A percentile compares a stretch with the other conserved stretches of the same genome.
Conservation (phyloP, 2,329 filamentous ascomycete species). For the Ophiostoma montium region DNA sequence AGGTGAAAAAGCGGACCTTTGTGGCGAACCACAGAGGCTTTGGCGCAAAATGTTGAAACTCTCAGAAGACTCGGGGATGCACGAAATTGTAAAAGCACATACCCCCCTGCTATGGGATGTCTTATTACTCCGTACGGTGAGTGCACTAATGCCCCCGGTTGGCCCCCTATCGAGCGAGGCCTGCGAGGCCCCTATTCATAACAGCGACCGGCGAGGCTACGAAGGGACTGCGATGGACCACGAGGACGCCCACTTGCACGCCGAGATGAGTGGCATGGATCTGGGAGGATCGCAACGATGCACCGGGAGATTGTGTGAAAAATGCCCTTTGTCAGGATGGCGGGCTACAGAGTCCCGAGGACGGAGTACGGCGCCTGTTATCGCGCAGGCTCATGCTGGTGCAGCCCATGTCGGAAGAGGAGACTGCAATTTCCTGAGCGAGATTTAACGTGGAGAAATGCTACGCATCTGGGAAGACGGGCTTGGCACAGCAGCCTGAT, state of each 20-base stretch:
- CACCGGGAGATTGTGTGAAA: too few species aligned
- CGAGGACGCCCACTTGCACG: too few species aligned
- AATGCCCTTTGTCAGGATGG: background rate
- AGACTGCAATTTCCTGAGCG: conserved; percentile 1
- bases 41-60: too few species aligned
- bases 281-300: too few species aligned
- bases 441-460: conserved; percentile 2
- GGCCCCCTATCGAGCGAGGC: background rate
- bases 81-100: background rate
- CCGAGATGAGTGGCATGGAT: too few species aligned
- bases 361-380: background rate
- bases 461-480: background rate
- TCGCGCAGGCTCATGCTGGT: background rate
- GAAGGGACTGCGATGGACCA: too few species aligned
- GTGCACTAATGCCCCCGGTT: background rate
- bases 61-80: too few species aligned
- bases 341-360: background rate
- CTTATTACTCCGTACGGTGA: background rate
- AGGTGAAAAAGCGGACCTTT: too few species aligned
- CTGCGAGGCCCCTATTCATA: background rate
- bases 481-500: background rate
- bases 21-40: too few species aligned
- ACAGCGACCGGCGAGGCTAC: too few species aligned
- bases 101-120: background rate
- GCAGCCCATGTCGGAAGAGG: background rate